These are phyloP conservation scores for Serendipita vermifera DNA, from an alignment of 768 basidiomycete species.

Conservation along the genomic window DNA sequence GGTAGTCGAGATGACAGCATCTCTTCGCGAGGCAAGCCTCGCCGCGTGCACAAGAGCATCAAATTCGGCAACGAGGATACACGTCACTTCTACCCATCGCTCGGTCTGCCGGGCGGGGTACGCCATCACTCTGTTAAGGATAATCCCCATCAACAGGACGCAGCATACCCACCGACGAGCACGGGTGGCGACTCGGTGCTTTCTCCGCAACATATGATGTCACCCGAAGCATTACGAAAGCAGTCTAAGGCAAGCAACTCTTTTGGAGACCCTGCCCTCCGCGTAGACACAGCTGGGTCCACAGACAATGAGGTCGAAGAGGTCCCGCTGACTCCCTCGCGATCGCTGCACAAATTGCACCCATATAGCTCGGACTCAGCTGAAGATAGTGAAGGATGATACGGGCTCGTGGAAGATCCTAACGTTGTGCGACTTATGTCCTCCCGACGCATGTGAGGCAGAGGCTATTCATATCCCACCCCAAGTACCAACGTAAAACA, in stretches of 20 bases:
- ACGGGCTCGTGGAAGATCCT: constrained; percentile 10
- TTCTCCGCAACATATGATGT: too few species aligned
- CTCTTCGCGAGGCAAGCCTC: constrained; percentile 17
- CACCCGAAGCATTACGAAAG: too few species aligned
- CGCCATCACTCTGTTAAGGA: too few species aligned
- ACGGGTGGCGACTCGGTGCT: too few species aligned
- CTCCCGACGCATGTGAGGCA: too few species aligned
- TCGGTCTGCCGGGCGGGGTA: constrained; percentile 34
- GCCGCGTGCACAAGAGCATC: constrained; percentile 39
- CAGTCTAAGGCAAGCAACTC: too few species aligned
- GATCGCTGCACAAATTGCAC: neutral
- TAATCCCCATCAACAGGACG: too few species aligned
- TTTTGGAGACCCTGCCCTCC: neutral
- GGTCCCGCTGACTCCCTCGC: constrained; percentile 1
- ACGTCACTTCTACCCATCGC: constrained; percentile 56
- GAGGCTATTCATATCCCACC: too few species aligned
- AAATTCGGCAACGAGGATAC: constrained; percentile 65
- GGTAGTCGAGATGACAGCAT: constrained; percentile 22
- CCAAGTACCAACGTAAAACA: too few species aligned
- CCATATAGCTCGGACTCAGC: neutral
- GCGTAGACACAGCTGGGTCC: neutral
- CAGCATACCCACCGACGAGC: too few species aligned
- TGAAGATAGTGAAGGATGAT: constrained; percentile 1
- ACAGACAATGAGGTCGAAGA: neutral
- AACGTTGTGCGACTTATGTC: too few species aligned